Evolutionary conservation across 192 early-diverging fungal species (phyloP), one percentile per base, ranked within the genome.

Genomic region (Backusella tarrabulga): DNA sequence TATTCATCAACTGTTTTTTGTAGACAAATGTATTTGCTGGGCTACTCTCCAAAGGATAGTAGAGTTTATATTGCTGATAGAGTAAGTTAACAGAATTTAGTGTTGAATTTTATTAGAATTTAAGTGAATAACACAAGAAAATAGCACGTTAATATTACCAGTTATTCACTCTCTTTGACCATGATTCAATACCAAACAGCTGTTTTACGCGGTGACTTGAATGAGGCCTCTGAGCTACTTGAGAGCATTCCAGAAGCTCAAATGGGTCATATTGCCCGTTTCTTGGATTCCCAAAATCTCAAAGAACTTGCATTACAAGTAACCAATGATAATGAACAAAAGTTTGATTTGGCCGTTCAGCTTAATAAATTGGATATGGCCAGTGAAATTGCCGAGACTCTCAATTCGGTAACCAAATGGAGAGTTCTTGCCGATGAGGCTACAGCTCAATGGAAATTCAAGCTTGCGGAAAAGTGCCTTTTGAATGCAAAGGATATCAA

Each of bases 121-220:
- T 54, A 54, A 12, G 9, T 67, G 29, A 67, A 29, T 67, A 26
- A n/a, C 17, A 26, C 26, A n/a, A 26, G 29, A 2, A 35, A 68
- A n/a, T 68, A 93, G 93, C 93, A 98, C 72, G 84, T 97, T 56
- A 93, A 93, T 42, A 90, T 98, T 34, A 91, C 92, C 79, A 94
- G 93, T 81, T 99, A 96, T 81, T 84, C 91, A 15, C 89, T 99
- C 60, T 98, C 98, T 8, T 83, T 98, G 76, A 90, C 93, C 1
- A 90, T 99, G 19, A 97, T 99, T 78, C 95, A 99, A 88, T 99
- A 99, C 85, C 98, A 99, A 84, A 99, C 97, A 6, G 96, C 97
- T 4, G 89, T 99, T 69, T 87, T 99, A 60, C 94, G 97, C 38
- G 97, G 95, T 21, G 97, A 99, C 80, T 78, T 96, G 69, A 95